Evolutionary conservation across 75 land plant species (phyloP).

Genomic region (Chamaecyparis obtusa): DNA sequence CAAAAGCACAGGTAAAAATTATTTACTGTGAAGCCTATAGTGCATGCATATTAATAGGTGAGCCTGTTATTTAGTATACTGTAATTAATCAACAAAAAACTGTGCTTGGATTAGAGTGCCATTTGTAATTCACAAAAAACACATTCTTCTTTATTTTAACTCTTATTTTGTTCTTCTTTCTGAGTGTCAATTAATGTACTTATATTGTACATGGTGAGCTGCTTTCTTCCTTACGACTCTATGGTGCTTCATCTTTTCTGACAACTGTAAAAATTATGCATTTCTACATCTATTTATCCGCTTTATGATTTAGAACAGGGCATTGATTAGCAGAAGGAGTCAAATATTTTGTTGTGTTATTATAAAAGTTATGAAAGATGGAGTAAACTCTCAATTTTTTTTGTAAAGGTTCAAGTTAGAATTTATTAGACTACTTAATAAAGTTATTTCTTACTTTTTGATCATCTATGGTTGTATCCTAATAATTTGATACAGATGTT

Average conservation of each 20-base stretch:
- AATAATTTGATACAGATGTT: background rate
- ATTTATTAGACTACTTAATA: too few relatives aligned
- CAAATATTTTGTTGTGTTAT: background rate
- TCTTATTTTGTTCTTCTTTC: background rate
- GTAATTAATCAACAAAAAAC: background rate
- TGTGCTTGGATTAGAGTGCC: background rate
- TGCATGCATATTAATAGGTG: background rate
- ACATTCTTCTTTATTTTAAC: background rate
- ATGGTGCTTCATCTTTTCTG: background rate
- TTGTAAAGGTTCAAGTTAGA: background rate
- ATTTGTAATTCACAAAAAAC: background rate
- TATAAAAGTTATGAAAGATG: background rate
- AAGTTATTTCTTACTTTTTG: background rate
- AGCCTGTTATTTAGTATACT: background rate
- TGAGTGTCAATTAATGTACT: background rate
- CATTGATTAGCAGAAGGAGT: background rate
- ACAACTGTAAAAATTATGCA: background rate
- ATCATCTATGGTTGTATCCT: background rate
- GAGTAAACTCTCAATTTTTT: background rate
- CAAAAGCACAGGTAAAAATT: constrained; percentile 64
- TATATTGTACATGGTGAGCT: background rate
- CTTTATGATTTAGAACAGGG: background rate
- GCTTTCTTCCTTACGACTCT: background rate
- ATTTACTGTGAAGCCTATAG: background rate
- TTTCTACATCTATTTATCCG: background rate